These are phyloP conservation scores for Macrolepiota albuminosa DNA, from an alignment of 768 basidiomycete genomes.

Conservation along the genomic window DNA sequence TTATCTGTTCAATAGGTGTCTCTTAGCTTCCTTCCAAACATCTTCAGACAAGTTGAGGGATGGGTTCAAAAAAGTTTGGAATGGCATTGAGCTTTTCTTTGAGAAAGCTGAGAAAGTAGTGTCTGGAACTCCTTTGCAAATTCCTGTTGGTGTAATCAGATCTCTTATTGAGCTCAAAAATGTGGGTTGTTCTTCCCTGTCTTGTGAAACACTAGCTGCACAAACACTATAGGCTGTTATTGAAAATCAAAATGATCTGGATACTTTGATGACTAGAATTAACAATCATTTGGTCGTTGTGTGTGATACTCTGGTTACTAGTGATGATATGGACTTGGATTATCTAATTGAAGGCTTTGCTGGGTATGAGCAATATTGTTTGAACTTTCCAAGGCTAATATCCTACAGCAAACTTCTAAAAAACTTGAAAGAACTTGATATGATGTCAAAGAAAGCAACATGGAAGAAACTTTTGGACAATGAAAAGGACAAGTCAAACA, in stretches of 20 bases:
- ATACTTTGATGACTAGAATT: too few species aligned
- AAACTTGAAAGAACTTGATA: background rate
- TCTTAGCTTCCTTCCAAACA: background rate
- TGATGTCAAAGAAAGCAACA: background rate
- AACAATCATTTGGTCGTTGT: too few species aligned
- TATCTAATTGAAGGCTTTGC: background rate
- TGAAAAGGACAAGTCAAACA: slow-evolving; percentile 10
- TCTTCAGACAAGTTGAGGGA: background rate
- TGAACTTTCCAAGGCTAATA: background rate
- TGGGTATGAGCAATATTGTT: background rate
- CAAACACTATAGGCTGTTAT: background rate
- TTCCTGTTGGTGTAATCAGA: background rate
- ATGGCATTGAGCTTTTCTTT: background rate
- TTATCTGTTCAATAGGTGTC: too few species aligned
- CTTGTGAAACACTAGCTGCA: background rate
- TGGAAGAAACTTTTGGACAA: slow-evolving; percentile 9
- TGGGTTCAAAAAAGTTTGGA: background rate
- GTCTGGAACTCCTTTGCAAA: background rate
- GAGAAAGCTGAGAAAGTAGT: background rate
- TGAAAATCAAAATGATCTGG: too few species aligned
- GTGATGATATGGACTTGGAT: background rate
- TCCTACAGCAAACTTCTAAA: background rate
- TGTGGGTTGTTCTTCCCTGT: background rate
- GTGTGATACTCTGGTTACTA: too few species aligned
- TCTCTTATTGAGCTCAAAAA: background rate